These are phyloP conservation scores for Magnusiomyces paraingens DNA, from an alignment of 1,139 yeast genomes.

Conservation along the genomic window DNA sequence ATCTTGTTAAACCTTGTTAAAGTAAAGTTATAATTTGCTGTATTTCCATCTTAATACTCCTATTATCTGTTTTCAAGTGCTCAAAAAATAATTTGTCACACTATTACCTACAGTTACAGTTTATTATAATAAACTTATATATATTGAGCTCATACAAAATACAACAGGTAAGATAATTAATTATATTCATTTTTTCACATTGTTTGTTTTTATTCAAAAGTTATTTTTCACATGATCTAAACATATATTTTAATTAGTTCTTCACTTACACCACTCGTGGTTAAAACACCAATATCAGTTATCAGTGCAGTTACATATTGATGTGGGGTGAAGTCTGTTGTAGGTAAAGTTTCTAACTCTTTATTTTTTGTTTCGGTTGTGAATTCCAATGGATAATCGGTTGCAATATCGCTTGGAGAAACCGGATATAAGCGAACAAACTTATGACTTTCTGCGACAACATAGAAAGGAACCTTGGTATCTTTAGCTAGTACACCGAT, in stretches of 20 bases:
- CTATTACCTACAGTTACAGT: too few species aligned
- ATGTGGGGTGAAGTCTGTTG: constrained; percentile 90
- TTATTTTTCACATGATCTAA: constrained; percentile 36
- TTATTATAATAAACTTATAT: too few species aligned
- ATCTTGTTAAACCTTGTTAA: too few species aligned
- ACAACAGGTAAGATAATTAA: too few species aligned
- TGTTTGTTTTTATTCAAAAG: too few species aligned
- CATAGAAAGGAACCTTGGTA: constrained; percentile 89
- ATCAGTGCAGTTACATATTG: constrained; percentile 92
- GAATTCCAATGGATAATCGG: constrained; percentile 39
- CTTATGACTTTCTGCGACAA: constrained; percentile 89
- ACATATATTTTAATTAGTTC: constrained; percentile 98
- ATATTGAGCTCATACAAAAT: too few species aligned
- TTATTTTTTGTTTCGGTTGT: constrained; percentile 24
- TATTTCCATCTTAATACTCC: too few species aligned
- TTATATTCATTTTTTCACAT: too few species aligned
- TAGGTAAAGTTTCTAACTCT: constrained; percentile 38
- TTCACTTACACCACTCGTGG: constrained; percentile 96
- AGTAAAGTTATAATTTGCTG: too few species aligned
- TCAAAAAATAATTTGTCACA: too few species aligned
- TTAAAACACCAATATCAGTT: constrained; percentile 92
- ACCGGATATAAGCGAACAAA: constrained; percentile 94
- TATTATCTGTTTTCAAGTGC: too few species aligned
- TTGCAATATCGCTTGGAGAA: constrained; percentile 86
- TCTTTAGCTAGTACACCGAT: constrained; percentile 89